phyloP scores from a whole-genome alignment of 768 basidiomycete species.

The Lactarius quietus region DNA sequence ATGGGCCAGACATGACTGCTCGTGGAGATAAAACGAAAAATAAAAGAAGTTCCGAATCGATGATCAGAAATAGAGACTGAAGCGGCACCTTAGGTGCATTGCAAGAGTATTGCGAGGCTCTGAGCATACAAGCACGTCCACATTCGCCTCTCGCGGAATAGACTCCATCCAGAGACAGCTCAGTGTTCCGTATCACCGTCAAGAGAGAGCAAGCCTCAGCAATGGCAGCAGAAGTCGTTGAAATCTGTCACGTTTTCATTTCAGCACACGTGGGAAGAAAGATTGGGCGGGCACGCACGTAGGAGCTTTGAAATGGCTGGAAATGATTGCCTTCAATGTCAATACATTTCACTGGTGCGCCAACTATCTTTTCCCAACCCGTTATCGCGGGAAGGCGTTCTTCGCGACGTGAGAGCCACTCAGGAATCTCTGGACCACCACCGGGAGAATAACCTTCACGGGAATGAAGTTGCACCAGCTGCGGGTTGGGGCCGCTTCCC shows the following conservation, averaged over 20 bases:
- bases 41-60: no score
- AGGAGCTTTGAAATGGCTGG: conserved; percentile 45
- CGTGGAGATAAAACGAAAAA: no score
- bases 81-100: no score
- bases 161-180: not conserved
- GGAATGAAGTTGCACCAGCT: conserved; percentile 53
- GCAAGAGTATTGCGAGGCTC: no score
- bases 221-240: conserved; percentile 13
- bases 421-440: conserved; percentile 38
- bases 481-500: conserved; percentile 30
- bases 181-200: not conserved
- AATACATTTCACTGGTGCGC: conserved; percentile 38
- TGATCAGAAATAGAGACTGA: no score
- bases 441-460: conserved; percentile 41
- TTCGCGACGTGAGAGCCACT: conserved; percentile 51
- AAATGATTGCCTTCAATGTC: conserved; percentile 71
- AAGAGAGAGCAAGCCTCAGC: conserved; percentile 19
- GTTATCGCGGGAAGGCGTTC: conserved; percentile 33
- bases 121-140: no score
- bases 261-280: not conserved
- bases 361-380: conserved; percentile 49
- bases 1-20: no score
- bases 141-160: no score
- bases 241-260: conserved; percentile 10
- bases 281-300: conserved; percentile 40